These are phyloP conservation scores for Schizosaccharomyces cryophilus DNA, from an alignment of 805 yeast species.

Conservation along the genomic window DNA sequence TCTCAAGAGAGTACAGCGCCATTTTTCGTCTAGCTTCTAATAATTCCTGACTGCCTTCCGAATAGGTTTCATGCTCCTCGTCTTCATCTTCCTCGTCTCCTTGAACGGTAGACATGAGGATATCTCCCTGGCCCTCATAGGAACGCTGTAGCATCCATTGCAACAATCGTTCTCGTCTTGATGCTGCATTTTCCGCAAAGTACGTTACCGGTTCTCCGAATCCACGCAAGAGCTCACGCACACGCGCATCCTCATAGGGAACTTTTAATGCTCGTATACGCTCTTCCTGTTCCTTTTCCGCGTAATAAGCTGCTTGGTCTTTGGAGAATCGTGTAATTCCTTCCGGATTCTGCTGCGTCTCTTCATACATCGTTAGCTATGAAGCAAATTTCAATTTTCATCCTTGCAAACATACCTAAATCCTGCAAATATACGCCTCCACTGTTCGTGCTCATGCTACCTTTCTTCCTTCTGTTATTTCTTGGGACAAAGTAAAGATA, in stretches of 20 bases:
- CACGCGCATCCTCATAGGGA: constrained; percentile 47
- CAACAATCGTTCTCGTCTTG: constrained; percentile 35
- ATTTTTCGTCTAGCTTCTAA: constrained; percentile 27
- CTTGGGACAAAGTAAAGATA: too few relatives aligned
- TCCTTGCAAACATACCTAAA: too few relatives aligned
- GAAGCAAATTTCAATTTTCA: too few relatives aligned
- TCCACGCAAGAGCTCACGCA: constrained; percentile 23
- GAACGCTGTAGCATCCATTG: constrained; percentile 16
- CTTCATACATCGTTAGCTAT: not conserved
- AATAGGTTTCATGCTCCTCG: constrained; percentile 59
- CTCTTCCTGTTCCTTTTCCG: not conserved
- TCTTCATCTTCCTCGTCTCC: constrained; percentile 22
- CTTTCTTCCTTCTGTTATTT: too few relatives aligned
- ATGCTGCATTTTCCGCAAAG: constrained; percentile 35
- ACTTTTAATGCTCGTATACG: constrained; percentile 13
- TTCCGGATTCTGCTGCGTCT: not conserved
- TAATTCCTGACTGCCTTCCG: constrained; percentile 44
- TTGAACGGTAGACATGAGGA: constrained; percentile 7
- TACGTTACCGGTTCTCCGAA: constrained; percentile 32
- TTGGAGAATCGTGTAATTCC: not conserved
- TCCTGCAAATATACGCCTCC: too few relatives aligned
- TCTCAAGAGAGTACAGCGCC: constrained; percentile 25
- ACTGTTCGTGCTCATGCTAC: too few relatives aligned
- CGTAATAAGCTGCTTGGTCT: constrained; percentile 1
- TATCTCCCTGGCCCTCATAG: constrained; percentile 4